phyloP scores from a whole-genome alignment of 2,329 filamentous ascomycete species.

The Teratosphaeria gauchensis region DNA sequence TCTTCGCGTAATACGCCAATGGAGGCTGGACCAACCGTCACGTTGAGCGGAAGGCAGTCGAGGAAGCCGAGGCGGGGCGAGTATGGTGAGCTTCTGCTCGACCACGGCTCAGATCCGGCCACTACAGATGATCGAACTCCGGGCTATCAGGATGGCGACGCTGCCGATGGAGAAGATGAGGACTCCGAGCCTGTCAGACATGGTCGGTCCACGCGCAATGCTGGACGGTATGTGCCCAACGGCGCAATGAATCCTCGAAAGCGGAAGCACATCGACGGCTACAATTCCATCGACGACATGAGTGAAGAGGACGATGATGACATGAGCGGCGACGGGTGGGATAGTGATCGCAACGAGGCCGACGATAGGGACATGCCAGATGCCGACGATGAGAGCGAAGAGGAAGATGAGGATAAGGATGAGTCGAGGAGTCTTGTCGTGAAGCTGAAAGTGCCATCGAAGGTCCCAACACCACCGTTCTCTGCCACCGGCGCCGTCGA shows the following conservation, averaged over 20 bases:
- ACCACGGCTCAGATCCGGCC: constrained; percentile 25
- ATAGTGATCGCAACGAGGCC: constrained; percentile 61
- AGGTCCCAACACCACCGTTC: background rate
- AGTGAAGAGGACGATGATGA: constrained; percentile 50
- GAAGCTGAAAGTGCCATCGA: constrained; percentile 44
- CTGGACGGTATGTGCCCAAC: constrained; percentile 19
- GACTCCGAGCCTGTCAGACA: constrained; percentile 37
- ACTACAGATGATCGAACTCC: constrained; percentile 22
- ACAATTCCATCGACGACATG: constrained; percentile 54
- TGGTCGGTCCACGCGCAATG: constrained; percentile 29
- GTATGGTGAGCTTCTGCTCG: constrained; percentile 53
- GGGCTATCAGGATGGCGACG: constrained; percentile 13
- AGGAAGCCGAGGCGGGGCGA: constrained; percentile 54
- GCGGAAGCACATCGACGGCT: constrained; percentile 42
- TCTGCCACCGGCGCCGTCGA: background rate
- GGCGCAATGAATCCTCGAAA: constrained; percentile 27
- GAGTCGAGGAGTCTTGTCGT: constrained; percentile 57
- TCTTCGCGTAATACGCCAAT: constrained; percentile 57
- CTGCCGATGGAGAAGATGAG: constrained; percentile 33
- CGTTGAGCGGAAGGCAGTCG: constrained; percentile 80
- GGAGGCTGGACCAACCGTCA: constrained; percentile 55
- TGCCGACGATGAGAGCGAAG: constrained; percentile 43
- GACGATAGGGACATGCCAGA: constrained; percentile 44
- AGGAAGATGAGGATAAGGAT: constrained; percentile 39
- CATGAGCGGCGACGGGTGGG: constrained; percentile 54